Evolutionary conservation across 2,329 filamentous ascomycete species (phyloP).

Genomic region (Diaporthe sp.): DNA sequence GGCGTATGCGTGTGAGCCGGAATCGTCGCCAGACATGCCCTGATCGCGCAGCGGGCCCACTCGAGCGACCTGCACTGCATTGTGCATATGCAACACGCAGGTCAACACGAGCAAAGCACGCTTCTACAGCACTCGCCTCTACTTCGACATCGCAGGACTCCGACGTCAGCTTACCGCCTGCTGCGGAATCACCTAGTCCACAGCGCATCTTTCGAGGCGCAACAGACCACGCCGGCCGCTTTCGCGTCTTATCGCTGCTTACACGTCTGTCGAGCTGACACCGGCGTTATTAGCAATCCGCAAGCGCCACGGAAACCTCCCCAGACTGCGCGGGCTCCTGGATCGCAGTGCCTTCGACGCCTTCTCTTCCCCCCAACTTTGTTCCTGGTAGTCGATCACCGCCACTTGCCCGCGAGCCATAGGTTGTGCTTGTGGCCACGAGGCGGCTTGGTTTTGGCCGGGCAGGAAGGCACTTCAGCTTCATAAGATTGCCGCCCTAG

Average conservation of each 20-base stretch:
- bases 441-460: neutral
- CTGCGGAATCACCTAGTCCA: constrained; percentile 1
- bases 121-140: neutral
- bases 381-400: constrained; percentile 6
- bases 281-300: constrained; percentile 13
- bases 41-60: neutral
- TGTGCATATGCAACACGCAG: constrained; percentile 15
- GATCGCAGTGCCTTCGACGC: neutral
- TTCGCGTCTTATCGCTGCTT: constrained; percentile 19
- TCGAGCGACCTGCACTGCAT: constrained; percentile 3
- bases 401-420: neutral
- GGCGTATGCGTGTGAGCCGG: neutral
- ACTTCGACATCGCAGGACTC: neutral
- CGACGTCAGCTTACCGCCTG: constrained; percentile 20
- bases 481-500: constrained; percentile 18
- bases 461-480: constrained; percentile 5
- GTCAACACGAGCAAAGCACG: constrained; percentile 9
- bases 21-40: constrained; percentile 6
- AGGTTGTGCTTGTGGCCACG: constrained; percentile 15
- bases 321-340: neutral
- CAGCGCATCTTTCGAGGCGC: constrained; percentile 6
- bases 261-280: constrained; percentile 3
- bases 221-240: constrained; percentile 5
- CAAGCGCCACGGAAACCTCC: neutral
- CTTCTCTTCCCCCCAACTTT: neutral